Base-by-base conservation (phyloP, 305 asterid species). In the Solanum aculeatissimum region DNA sequence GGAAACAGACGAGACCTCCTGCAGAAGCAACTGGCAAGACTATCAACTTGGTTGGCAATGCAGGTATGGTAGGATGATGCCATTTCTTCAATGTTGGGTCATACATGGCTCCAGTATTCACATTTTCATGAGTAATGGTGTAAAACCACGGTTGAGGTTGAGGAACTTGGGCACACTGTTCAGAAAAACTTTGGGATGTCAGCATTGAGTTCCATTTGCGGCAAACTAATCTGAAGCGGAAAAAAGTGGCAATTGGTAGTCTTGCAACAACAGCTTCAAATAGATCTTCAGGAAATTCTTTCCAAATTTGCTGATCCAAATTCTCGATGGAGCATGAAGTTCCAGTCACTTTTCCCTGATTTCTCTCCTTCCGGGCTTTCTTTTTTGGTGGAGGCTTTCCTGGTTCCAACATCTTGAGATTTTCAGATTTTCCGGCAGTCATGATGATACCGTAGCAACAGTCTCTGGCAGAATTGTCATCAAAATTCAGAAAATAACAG, bases 1-100 rank as follows among this genome's bases (percentile, higher is more conserved):
- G 98, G 90, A 97, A 95, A 91, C 99, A 97, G 71, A 97, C 91
- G 54, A 97, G 98, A 70, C 99, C 99, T 13, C 99, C 99, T 3
- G 95, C 97, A 38, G 99, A 95, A 68, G 99, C 98, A 86, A 97
- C 97, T 9, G 99, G 99, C 90, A 94, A 84, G 80, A 95, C 92
- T 10, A 92, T 93, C 42, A 89, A 85, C 84, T 93, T 93, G 38
- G 98, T 90, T 9, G 97, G 95, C 90, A 94, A 65, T 7, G 96
- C 93, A 7, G 98, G 96, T 43, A 91, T 87, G 2, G 96, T 89
- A 4, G 97, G 98, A 86, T 93, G 98, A 93, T 93, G 97, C 99
- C 99, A 97, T 88, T 92, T 93, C 89, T 88, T 92, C 62, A 81
- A 68, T 2, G 89, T 84, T 0, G 99, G 98, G 85, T 95, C 98